These are phyloP conservation scores for Byssochlamys sp. DNA, from an alignment of 2,329 filamentous ascomycete genomes.

Conservation along the genomic window DNA sequence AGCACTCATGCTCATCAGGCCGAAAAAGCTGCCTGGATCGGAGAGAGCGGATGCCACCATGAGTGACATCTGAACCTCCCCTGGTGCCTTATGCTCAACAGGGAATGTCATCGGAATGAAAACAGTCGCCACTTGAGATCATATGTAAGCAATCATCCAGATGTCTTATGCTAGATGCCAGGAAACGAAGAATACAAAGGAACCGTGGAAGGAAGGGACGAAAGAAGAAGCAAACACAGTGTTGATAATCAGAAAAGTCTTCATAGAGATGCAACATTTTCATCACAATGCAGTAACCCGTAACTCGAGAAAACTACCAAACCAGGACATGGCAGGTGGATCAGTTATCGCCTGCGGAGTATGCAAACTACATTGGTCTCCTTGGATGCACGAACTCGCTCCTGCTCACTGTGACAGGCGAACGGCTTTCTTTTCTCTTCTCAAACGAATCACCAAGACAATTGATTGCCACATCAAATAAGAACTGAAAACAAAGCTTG, in stretches of 20 bases:
- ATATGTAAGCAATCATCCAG: constrained; percentile 11
- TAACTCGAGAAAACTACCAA: neutral
- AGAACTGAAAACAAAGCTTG: neutral
- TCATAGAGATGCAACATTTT: neutral
- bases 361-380: neutral
- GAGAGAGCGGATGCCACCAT: constrained; percentile 25
- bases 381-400: neutral
- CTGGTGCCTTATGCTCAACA: constrained; percentile 17
- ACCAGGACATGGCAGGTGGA: too few relatives aligned
- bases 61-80: constrained; percentile 18
- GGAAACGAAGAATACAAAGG: neutral
- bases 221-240: neutral
- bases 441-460: neutral
- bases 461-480: neutral
- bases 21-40: constrained; percentile 29
- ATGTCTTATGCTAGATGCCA: neutral
- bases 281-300: neutral
- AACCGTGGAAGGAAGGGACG: neutral
- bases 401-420: neutral
- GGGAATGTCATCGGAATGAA: constrained; percentile 33
- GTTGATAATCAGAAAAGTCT: neutral
- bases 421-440: neutral
- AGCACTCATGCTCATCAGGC: constrained; percentile 30
- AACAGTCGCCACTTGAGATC: constrained; percentile 18
- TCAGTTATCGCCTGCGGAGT: too few relatives aligned